Conservation (phyloP, 106 monocot species). For the Cymbidium sinense region DNA sequence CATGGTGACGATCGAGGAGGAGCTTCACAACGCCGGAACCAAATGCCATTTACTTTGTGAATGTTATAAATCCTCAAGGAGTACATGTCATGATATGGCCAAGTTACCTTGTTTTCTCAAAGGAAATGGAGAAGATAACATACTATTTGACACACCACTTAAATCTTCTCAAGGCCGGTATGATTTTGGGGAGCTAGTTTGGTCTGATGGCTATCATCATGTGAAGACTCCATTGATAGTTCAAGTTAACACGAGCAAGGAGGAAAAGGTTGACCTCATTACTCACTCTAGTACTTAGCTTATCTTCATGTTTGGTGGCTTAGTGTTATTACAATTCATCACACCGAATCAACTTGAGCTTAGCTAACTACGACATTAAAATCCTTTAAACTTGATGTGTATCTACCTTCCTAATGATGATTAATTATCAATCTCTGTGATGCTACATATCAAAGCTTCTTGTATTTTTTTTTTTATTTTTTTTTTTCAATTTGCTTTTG, state of each 20-base stretch:
- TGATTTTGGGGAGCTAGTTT: constrained; percentile 69
- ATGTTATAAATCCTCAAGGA: constrained; percentile 26
- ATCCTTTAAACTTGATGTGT: too few species aligned
- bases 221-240: constrained; percentile 54
- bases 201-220: constrained; percentile 49
- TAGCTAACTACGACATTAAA: background rate
- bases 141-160: constrained; percentile 36
- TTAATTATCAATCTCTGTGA: too few species aligned
- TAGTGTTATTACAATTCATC: background rate
- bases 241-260: constrained; percentile 21
- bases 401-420: too few species aligned
- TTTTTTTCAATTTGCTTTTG: too few species aligned
- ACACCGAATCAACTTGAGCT: background rate
- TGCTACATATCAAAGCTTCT: too few species aligned
- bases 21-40: too few species aligned
- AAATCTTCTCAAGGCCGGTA: constrained; percentile 44
- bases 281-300: constrained; percentile 6
- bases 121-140: constrained; percentile 9
- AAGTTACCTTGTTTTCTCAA: constrained; percentile 26
- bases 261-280: background rate
- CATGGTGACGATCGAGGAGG: too few species aligned
- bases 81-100: constrained; percentile 42
- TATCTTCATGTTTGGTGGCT: background rate
- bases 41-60: constrained; percentile 16
- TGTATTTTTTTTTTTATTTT: too few species aligned